Base-by-base conservation (phyloP, 2,329 filamentous ascomycete species). In the Aspergillus nomiae region DNA sequence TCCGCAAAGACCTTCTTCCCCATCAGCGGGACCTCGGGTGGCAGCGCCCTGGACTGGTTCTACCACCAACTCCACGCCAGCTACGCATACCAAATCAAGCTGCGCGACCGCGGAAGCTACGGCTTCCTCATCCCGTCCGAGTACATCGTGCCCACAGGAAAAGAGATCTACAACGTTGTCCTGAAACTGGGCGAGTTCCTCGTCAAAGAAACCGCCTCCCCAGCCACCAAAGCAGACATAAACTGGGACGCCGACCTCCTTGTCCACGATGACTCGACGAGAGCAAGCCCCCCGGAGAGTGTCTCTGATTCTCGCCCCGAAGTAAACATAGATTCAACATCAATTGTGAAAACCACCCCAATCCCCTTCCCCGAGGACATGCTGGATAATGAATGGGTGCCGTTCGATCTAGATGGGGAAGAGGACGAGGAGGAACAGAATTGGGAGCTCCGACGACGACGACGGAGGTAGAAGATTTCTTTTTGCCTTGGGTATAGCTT, bases 41-140 rank as follows among this genome's bases (percentile, higher is more conserved):
- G 94, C 3, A 94, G 91, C 56, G 92, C 92, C 1, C 87, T 98
- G 48, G 95, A 98, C 78, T 98, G 92, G 88, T 97, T 99, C 78
- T 97, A 96, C 75, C 92, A 96, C 70, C 90, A 96, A 71, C 79
- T 98, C 65, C 83, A 85, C 54, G 91, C 94, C 21, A 89, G 87
- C 66, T 96, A 92, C 76, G 91, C 92, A 63, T 98, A 96, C 76
- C 95, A 98, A 82, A 90, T 90, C 79, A 98, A 98, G 80, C 83
- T 99, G 32, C 85, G 95, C 56, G 95, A 99, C 76, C 95, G 91
- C 0, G 95, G 95, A 11, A 95, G 89, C 75, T 98, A 98, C 75
- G 95, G 95, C 0, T 99, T 98, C 75, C 81, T 99, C 55, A 82
- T 98, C 4, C 95, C 95, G 0, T 89, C 87, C 62, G 90, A 95